Evolutionary conservation across 495 filamentous ascomycete species (phyloP).

Genomic region (Hypoxylon lienhwacheense): DNA sequence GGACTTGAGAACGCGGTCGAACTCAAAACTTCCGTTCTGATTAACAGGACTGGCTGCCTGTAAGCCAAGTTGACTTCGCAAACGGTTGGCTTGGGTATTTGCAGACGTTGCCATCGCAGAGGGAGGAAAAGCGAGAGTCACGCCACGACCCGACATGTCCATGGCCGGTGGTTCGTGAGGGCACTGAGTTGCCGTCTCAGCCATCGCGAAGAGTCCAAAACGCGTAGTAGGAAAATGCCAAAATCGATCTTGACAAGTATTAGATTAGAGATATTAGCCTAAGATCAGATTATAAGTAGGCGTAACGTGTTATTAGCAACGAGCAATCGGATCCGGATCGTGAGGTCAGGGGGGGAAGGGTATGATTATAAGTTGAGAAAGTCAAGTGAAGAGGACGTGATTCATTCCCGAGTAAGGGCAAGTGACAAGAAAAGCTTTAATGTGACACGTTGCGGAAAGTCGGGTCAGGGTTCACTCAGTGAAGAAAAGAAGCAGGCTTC

Average conservation of each 20-base stretch:
- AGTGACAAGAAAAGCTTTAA: slow-evolving; percentile 21
- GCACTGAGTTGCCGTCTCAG: slow-evolving; percentile 29
- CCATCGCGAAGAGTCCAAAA: slow-evolving; percentile 15
- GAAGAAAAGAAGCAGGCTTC: neutral
- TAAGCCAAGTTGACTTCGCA: slow-evolving; percentile 62
- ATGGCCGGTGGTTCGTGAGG: slow-evolving; percentile 19
- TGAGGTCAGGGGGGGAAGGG: slow-evolving; percentile 28
- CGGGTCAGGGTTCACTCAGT: too few relatives aligned
- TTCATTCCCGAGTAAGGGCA: slow-evolving; percentile 17
- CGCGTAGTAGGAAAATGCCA: slow-evolving; percentile 1
- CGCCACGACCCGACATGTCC: slow-evolving; percentile 23
- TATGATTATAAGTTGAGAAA: slow-evolving; percentile 15
- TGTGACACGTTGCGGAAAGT: neutral
- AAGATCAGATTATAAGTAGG: slow-evolving; percentile 13
- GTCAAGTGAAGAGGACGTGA: slow-evolving; percentile 9
- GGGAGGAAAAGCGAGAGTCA: slow-evolving; percentile 26
- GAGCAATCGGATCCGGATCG: slow-evolving; percentile 16
- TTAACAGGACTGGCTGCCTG: slow-evolving; percentile 66
- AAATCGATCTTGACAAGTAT: slow-evolving; percentile 4
- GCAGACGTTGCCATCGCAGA: slow-evolving; percentile 31
- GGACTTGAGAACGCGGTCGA: slow-evolving; percentile 87
- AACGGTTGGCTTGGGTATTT: slow-evolving; percentile 40
- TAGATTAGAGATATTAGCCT: slow-evolving; percentile 22
- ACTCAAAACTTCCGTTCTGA: slow-evolving; percentile 92
- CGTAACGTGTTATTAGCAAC: slow-evolving; percentile 17